A percentile compares a stretch with the other conserved stretches of the same genome.
Conservation (phyloP, 2,329 filamentous ascomycete species). For the Trichoderma sp. region DNA sequence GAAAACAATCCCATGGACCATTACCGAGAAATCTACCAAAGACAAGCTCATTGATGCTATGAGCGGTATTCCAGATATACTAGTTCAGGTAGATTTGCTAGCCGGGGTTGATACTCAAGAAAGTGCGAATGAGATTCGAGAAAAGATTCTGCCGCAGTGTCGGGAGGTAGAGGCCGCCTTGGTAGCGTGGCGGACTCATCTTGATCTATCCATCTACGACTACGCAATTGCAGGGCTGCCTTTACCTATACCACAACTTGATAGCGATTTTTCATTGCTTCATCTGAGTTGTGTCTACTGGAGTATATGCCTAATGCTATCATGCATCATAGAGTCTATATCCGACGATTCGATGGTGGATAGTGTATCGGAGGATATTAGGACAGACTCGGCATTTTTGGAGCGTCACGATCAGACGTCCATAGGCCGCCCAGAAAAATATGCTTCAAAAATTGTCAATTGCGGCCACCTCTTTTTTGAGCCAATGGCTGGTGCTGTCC, state of each 20-base stretch:
- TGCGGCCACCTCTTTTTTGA: conserved; percentile 9
- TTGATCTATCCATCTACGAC: conserved; percentile 6
- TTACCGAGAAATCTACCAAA: conserved; percentile 4
- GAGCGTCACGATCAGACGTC: no score
- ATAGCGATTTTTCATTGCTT: conserved; percentile 15
- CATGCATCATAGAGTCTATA: background rate
- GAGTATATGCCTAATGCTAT: conserved; percentile 2
- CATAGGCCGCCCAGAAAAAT: background rate
- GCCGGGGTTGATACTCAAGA: background rate
- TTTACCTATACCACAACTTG: background rate
- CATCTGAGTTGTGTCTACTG: conserved; percentile 8
- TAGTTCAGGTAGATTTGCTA: background rate
- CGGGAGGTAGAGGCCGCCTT: background rate
- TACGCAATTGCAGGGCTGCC: background rate
- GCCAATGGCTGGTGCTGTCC: background rate
- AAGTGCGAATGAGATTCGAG: background rate
- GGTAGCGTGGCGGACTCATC: background rate
- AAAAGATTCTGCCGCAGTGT: background rate
- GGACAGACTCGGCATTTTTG: background rate
- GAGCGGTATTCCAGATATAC: background rate
- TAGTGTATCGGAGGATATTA: background rate
- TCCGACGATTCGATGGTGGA: background rate
- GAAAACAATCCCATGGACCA: conserved; percentile 1
- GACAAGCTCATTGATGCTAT: conserved; percentile 1
- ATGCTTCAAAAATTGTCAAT: background rate